A percentile compares a stretch with the other conserved stretches of the same genome.
Conservation (phyloP, 139 green algal genomes). For the Microglena sp. region DNA sequence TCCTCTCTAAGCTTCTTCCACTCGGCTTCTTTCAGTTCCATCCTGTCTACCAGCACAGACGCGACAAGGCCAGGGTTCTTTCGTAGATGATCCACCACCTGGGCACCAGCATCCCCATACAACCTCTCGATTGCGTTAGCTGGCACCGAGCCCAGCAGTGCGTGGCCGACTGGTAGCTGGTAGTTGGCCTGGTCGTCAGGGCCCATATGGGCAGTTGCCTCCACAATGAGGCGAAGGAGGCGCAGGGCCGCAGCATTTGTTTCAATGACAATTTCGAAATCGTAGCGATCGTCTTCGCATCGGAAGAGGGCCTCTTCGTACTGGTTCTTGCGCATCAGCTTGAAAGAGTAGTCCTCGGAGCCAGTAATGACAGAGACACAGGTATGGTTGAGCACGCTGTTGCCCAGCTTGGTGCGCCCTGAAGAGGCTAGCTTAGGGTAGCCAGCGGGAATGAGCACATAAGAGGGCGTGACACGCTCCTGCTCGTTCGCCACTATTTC, state of each 20-base stretch:
- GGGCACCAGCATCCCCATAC: too few relatives aligned
- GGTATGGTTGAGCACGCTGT: constrained; percentile 74
- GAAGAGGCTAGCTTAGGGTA: constrained; percentile 46
- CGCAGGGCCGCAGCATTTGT: constrained; percentile 55
- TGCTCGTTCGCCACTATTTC: constrained; percentile 7
- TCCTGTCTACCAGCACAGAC: too few relatives aligned
- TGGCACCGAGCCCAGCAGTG: too few relatives aligned
- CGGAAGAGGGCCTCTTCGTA: constrained; percentile 58
- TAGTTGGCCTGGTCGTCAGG: too few relatives aligned
- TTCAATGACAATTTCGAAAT: constrained; percentile 94
- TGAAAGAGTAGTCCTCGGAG: constrained; percentile 54
- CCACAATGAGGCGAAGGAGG: too few relatives aligned
- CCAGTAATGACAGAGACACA: constrained; percentile 94
- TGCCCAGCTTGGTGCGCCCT: constrained; percentile 38
- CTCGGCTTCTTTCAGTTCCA: too few relatives aligned
- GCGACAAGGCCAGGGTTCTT: too few relatives aligned
- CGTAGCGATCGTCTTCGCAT: constrained; percentile 95
- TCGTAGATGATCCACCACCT: too few relatives aligned
- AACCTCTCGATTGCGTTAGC: too few relatives aligned
- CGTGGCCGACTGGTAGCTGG: too few relatives aligned
- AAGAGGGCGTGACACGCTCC: constrained; percentile 69
- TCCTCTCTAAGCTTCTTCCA: constrained; percentile 50
- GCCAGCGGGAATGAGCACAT: constrained; percentile 79
- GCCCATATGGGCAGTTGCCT: too few relatives aligned
- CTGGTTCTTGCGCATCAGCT: constrained; percentile 98